These are phyloP conservation scores for Craspedostauros australis DNA, from an alignment of 108 stramenopile species.

Conservation along the genomic window DNA sequence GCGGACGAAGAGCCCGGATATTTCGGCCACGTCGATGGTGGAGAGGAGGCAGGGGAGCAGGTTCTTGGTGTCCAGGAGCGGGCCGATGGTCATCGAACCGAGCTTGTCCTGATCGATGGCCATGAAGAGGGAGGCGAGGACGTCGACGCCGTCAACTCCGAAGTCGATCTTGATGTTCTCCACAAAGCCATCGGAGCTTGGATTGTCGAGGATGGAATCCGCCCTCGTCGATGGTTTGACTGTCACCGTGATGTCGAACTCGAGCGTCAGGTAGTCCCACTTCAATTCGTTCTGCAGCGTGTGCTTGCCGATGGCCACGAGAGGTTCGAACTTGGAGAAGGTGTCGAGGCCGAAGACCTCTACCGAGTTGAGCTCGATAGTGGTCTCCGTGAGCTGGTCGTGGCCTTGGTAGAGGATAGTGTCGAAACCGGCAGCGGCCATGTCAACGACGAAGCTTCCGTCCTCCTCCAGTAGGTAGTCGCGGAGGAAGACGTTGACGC, in stretches of 20 bases:
- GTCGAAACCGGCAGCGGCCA: constrained; percentile 2
- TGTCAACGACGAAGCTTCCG: constrained; percentile 25
- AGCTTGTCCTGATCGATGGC: constrained; percentile 46
- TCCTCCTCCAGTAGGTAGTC: constrained; percentile 35
- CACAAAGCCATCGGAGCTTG: constrained; percentile 22
- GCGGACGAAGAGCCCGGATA: constrained; percentile 40
- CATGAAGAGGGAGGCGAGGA: constrained; percentile 36
- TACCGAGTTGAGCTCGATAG: constrained; percentile 40
- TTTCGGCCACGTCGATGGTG: constrained; percentile 21
- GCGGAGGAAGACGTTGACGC: constrained; percentile 46
- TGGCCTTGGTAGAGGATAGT: constrained; percentile 46
- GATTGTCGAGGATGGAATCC: constrained; percentile 21
- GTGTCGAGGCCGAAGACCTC: constrained; percentile 51
- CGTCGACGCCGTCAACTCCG: constrained; percentile 36
- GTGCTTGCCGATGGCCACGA: constrained; percentile 45
- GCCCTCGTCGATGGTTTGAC: constrained; percentile 30
- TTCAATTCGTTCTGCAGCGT: constrained; percentile 56
- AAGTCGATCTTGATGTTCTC: constrained; percentile 52
- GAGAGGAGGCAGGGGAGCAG: constrained; percentile 48
- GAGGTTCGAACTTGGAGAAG: constrained; percentile 43
- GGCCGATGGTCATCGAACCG: constrained; percentile 42
- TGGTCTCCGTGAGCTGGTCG: constrained; percentile 59
- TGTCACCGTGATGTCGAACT: constrained; percentile 37
- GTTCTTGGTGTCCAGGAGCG: constrained; percentile 42
- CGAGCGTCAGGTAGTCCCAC: constrained; percentile 44